These are phyloP conservation scores for Primulina eburnea DNA, from an alignment of 257 asterid species.

Conservation along the genomic window DNA sequence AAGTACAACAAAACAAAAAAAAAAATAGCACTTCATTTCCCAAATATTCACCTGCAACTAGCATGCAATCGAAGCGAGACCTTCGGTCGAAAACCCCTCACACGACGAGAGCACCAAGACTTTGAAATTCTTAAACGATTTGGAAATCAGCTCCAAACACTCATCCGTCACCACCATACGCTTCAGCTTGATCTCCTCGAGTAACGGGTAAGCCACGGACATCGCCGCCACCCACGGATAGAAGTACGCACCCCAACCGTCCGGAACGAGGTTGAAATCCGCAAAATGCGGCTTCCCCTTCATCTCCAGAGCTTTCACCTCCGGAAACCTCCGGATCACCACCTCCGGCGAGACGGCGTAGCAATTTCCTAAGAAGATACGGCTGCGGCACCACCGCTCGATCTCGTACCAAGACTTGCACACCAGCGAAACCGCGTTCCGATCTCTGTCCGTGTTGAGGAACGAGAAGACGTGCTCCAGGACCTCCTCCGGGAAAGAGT, in stretches of 20 bases:
- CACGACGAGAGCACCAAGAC: slow-evolving; percentile 74
- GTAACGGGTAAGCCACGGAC: slow-evolving; percentile 64
- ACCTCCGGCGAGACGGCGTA: slow-evolving; percentile 67
- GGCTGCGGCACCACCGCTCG: slow-evolving; percentile 83
- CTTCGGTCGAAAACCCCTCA: slow-evolving; percentile 84
- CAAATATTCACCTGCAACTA: slow-evolving; percentile 63
- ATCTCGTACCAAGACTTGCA: slow-evolving; percentile 95
- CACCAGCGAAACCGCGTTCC: slow-evolving; percentile 79
- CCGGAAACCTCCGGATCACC: slow-evolving; percentile 78
- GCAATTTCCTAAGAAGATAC: slow-evolving; percentile 79
- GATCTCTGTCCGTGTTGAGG: slow-evolving; percentile 55
- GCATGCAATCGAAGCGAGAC: slow-evolving; percentile 89
- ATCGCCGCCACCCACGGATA: slow-evolving; percentile 72
- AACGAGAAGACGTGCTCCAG: slow-evolving; percentile 80
- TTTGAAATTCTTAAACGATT: slow-evolving; percentile 68
- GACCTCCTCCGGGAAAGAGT: slow-evolving; percentile 82
- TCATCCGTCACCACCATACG: slow-evolving; percentile 88
- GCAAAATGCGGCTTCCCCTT: slow-evolving; percentile 98
- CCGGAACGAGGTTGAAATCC: slow-evolving; percentile 85
- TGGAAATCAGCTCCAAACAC: slow-evolving; percentile 68
- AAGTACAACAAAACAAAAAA: neutral
- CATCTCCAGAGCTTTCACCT: slow-evolving; percentile 65
- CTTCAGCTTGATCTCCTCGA: slow-evolving; percentile 89
- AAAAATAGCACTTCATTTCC: neutral
- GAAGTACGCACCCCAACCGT: slow-evolving; percentile 82